A percentile compares a stretch with the other conserved stretches of the same genome.
These are phyloP conservation scores for Entomortierella lignicola DNA, from an alignment of 192 early-diverging fungal genomes.

Conservation along the genomic window DNA sequence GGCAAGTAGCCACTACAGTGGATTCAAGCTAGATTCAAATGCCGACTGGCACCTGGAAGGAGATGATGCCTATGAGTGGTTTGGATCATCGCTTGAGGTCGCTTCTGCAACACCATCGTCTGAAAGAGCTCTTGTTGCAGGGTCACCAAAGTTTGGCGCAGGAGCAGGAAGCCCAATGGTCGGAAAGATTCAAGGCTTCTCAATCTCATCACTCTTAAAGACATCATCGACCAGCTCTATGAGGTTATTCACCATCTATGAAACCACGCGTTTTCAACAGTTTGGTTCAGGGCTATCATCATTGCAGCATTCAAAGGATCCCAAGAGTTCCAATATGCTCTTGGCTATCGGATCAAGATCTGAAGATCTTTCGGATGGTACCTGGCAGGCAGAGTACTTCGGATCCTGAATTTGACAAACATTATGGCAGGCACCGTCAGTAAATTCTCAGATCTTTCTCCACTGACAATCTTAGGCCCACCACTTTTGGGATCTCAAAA, in stretches of 20 bases:
- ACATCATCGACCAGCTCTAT: background rate
- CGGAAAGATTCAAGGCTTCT: conserved; percentile 7
- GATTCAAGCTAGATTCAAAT: background rate
- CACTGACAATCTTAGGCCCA: background rate
- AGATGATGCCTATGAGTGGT: background rate
- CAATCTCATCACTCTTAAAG: background rate
- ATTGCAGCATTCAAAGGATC: background rate
- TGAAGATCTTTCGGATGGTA: conserved; percentile 6
- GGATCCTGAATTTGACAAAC: conserved; percentile 4
- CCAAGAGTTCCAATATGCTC: background rate
- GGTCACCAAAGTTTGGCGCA: background rate
- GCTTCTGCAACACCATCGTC: background rate
- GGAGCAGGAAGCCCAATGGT: background rate
- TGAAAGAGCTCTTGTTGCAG: background rate
- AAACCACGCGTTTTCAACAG: conserved; percentile 2
- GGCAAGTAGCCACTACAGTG: background rate
- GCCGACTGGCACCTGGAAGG: conserved; percentile 11
- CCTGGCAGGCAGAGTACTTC: conserved; percentile 13
- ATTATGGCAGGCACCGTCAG: background rate
- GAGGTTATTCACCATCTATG: background rate
- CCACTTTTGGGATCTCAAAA: conserved; percentile 13
- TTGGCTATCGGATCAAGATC: conserved; percentile 9
- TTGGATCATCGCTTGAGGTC: background rate
- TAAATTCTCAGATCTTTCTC: background rate
- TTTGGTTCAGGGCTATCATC: conserved; percentile 2